Evolutionary conservation across 2,329 filamentous ascomycete genomes (phyloP).

Genomic region (Cercospora beticola): DNA sequence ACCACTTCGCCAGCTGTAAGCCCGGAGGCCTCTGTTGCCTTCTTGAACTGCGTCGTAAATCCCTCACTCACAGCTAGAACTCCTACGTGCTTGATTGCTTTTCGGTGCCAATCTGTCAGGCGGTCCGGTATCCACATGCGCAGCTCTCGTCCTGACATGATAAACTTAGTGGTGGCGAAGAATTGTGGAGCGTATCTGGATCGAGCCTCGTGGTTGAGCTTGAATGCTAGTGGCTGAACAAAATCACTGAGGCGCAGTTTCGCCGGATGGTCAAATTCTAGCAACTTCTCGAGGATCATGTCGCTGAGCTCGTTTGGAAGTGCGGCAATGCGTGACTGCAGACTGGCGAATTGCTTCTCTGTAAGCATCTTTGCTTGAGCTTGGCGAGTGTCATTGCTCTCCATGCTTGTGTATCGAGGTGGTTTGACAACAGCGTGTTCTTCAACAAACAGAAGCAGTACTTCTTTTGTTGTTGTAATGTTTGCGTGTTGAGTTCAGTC

Average conservation of each 20-base stretch:
- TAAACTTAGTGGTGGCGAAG: background rate
- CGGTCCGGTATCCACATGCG: too few species aligned
- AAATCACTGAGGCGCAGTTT: background rate
- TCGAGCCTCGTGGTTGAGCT: background rate
- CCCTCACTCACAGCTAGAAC: too few species aligned
- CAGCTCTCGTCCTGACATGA: too few species aligned
- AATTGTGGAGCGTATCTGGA: background rate
- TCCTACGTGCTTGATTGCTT: background rate
- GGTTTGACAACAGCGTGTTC: too few species aligned
- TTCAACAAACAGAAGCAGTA: too few species aligned
- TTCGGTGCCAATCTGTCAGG: background rate
- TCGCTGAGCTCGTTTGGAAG: constrained; percentile 1
- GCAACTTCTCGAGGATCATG: background rate
- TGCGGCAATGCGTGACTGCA: background rate
- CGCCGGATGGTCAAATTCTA: background rate
- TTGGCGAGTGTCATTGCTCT: too few species aligned
- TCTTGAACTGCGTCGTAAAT: too few species aligned
- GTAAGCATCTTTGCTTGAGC: background rate
- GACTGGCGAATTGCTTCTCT: background rate
- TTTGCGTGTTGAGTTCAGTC: too few species aligned
- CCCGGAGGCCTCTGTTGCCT: too few species aligned
- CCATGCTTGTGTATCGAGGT: too few species aligned
- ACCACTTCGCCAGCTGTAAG: too few species aligned
- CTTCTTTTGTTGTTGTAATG: too few species aligned
- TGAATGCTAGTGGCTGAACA: background rate